Conservation (phyloP, 2,329 filamentous ascomycete species). For the Ophioceras dolichostomum region DNA sequence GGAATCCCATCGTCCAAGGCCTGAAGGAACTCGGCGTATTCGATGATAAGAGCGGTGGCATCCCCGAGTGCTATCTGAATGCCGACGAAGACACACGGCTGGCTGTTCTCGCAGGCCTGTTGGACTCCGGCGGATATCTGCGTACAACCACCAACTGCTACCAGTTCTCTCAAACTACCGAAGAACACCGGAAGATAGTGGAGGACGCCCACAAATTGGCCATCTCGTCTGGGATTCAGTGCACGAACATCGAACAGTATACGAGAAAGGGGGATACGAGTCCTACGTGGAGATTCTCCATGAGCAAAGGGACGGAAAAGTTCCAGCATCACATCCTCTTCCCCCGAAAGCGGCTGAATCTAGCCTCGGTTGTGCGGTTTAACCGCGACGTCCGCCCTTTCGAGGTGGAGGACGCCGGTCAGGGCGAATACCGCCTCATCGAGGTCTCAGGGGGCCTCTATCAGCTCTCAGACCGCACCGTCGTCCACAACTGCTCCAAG, state of each 20-base stretch:
- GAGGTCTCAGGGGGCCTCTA: constrained; percentile 1
- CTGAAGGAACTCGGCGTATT: background rate
- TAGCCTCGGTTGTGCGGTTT: background rate
- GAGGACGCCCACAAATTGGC: constrained; percentile 1
- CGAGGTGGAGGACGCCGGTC: constrained; percentile 1
- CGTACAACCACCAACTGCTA: background rate
- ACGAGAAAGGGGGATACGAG: background rate
- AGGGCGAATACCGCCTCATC: constrained; percentile 1
- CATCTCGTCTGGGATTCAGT: background rate
- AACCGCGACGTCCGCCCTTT: background rate
- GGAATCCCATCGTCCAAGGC: background rate
- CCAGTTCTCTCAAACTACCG: background rate
- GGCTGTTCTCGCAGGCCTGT: constrained; percentile 1
- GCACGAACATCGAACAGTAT: background rate
- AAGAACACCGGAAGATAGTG: background rate
- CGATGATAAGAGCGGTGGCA: background rate
- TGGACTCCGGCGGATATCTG: background rate
- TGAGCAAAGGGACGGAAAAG: background rate
- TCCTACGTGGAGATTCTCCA: background rate
- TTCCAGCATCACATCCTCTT: constrained; percentile 1
- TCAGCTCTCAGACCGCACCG: constrained; percentile 1
- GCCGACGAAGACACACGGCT: background rate
- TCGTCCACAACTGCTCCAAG: constrained; percentile 22
- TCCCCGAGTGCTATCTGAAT: constrained; percentile 1
- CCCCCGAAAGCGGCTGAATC: background rate